phyloP scores from a whole-genome alignment of 108 stramenopile species.

The Conticribra weissflogii region DNA sequence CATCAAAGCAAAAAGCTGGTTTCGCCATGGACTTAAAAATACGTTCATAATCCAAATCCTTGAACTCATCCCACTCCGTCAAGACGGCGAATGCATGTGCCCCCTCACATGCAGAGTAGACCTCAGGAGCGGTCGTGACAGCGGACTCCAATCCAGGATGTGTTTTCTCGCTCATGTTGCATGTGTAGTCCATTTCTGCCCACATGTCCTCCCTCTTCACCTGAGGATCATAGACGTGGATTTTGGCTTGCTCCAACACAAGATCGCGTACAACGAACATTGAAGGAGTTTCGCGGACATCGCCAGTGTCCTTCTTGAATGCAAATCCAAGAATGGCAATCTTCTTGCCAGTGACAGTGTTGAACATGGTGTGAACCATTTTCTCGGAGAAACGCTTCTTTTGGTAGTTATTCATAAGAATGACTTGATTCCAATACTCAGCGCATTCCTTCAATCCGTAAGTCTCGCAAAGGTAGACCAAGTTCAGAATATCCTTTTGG shows the following conservation, averaged over 20 bases:
- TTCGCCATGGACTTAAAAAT: slow-evolving; percentile 96
- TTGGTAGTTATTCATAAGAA: slow-evolving; percentile 99
- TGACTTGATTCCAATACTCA: slow-evolving; percentile 98
- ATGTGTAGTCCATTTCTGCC: slow-evolving; percentile 97
- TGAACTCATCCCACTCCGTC: slow-evolving; percentile 99
- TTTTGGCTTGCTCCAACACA: slow-evolving; percentile 90
- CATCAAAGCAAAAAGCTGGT: slow-evolving; percentile 99
- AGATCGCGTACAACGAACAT: slow-evolving; percentile 97
- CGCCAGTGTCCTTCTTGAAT: slow-evolving; percentile 99
- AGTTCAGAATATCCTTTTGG: slow-evolving; percentile 99
- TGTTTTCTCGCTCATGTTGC: slow-evolving; percentile 85
- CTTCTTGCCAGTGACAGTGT: slow-evolving; percentile 99
- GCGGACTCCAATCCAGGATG: slow-evolving; percentile 78
- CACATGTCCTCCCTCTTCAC: slow-evolving; percentile 97
- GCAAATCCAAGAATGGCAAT: slow-evolving; percentile 99
- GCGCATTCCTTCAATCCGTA: slow-evolving; percentile 97
- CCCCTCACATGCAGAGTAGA: slow-evolving; percentile 92
- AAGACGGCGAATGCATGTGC: slow-evolving; percentile 96
- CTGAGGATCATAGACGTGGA: slow-evolving; percentile 98
- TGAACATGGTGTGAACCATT: slow-evolving; percentile 97
- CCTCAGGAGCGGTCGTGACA: slow-evolving; percentile 84
- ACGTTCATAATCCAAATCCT: slow-evolving; percentile 90
- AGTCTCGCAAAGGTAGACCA: slow-evolving; percentile 99
- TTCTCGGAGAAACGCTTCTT: slow-evolving; percentile 97
- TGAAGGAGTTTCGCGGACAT: slow-evolving; percentile 98